These are phyloP conservation scores for Cryptococcus hybrid DNA, from an alignment of 1,284 basidiomycete species.

Conservation along the genomic window DNA sequence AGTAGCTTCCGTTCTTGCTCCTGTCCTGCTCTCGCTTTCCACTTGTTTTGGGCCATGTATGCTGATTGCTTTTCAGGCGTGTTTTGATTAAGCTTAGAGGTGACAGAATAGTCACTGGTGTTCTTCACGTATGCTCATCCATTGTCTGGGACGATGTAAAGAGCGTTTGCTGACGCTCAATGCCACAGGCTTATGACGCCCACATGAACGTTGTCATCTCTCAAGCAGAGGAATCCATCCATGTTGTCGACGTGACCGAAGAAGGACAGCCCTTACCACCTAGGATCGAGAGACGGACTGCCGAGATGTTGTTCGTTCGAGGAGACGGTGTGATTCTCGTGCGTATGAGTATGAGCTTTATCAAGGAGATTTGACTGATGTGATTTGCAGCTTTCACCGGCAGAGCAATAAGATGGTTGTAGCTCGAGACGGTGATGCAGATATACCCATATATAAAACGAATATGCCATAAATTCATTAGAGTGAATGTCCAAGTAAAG, in stretches of 20 bases:
- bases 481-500: no score
- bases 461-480: neutral
- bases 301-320: conserved; percentile 97
- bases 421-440: neutral
- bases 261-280: conserved; percentile 51
- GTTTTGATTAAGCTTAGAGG: conserved; percentile 77
- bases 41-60: neutral
- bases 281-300: conserved; percentile 78
- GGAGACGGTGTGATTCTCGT: conserved; percentile 93
- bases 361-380: neutral
- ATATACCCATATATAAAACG: neutral
- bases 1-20: conserved; percentile 38
- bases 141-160: neutral
- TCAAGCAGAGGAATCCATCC: conserved; percentile 95
- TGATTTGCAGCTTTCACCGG: conserved; percentile 20
- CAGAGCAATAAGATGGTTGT: conserved; percentile 14
- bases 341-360: neutral
- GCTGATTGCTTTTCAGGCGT: conserved; percentile 26
- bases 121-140: conserved; percentile 73
- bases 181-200: conserved; percentile 87
- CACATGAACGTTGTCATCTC: conserved; percentile 99
- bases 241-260: conserved; percentile 72
- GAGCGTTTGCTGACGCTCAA: neutral
- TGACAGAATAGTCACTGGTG: conserved; percentile 87
- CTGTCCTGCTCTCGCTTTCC: conserved; percentile 50